Base-by-base conservation (phyloP, 2,329 filamentous ascomycete genomes). In the Microdochium paspali region DNA sequence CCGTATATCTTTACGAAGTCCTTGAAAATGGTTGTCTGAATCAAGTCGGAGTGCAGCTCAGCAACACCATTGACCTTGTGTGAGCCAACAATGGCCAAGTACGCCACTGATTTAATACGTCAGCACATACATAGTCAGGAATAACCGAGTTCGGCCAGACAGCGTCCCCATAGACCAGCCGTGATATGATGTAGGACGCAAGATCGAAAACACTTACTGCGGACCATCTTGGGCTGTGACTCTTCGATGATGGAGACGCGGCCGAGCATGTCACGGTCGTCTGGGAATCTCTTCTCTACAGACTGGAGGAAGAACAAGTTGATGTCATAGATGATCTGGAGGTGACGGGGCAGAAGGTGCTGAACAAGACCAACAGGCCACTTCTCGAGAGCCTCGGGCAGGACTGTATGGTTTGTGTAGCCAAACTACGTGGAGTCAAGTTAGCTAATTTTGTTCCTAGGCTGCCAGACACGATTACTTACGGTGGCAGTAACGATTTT, bases 21-120 rank as follows among this genome's bases (percentile, higher is more conserved):
- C 67, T 93, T 96, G 81, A 98, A 97, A 57, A 98, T 95, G n/a
- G 93, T 98, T 0, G 90, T 94, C 74, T 93, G 93, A 74, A 98
- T 95, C 49, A 98, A 76, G 63, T 98, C 93, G 1, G 93, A 98
- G 70, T 98, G 93, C 54, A 98, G 72, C 70, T 98, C 93, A 28
- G 93, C 93, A 30, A 98, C 93, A 65, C 93, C 93, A 57, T 98
- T 98, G 72, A 98, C 90, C 74, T 97, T 98, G 80, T 97, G 93
- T 30, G 93, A 97, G 44, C 93, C 93, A 58, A 98, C 90, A 62
- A 97, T 86, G 53, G 93, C 93, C 46, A 98, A 73, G 67, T 80
- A 93, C 2, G 93, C 93, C 93, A 98, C 35, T 40, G 12, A 6
- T 7, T 21, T 12, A 7, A 18, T 6, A 10, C 4, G 18, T 40